phyloP scores from a whole-genome alignment of 192 early-diverging fungal genomes.

The Linnemannia zychae region DNA sequence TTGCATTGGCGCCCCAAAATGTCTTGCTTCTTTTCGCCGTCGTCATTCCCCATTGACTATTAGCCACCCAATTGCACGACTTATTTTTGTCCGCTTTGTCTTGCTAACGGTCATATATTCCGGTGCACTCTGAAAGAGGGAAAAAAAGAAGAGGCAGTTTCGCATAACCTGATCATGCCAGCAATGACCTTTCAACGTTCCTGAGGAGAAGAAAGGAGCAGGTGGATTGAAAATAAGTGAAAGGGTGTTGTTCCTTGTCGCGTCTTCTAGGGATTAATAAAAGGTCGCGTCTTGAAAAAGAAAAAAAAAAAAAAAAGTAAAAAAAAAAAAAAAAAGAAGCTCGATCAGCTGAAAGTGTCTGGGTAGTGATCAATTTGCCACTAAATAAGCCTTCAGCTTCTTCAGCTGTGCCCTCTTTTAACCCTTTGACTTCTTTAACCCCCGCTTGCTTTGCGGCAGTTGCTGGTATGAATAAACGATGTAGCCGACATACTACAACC shows the following conservation, averaged over 20 bases:
- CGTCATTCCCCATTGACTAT: background rate
- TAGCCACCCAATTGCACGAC: background rate
- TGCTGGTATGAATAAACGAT: no score
- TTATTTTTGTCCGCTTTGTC: no score
- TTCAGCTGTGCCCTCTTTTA: no score
- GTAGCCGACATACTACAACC: no score
- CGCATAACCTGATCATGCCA: background rate
- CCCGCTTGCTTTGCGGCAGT: no score
- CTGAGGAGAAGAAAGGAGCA: background rate
- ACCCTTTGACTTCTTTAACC: no score
- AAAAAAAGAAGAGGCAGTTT: background rate
- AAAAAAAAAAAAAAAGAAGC: no score
- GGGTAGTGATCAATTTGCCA: no score
- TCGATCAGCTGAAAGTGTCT: no score
- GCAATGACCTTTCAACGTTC: background rate
- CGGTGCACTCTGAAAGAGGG: background rate
- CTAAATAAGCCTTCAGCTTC: no score
- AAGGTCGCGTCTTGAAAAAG: no score
- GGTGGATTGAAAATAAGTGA: background rate
- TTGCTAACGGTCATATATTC: background rate
- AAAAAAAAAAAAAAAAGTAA: no score
- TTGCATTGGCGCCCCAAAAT: slow-evolving; percentile 1
- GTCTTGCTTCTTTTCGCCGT: background rate
- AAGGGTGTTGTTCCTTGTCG: background rate
- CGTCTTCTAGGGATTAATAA: background rate